Evolutionary conservation across 371 early-diverging fungal genomes (phyloP), one percentile per base, ranked within the genome.

Genomic region (Conidiobolus incongruus): DNA sequence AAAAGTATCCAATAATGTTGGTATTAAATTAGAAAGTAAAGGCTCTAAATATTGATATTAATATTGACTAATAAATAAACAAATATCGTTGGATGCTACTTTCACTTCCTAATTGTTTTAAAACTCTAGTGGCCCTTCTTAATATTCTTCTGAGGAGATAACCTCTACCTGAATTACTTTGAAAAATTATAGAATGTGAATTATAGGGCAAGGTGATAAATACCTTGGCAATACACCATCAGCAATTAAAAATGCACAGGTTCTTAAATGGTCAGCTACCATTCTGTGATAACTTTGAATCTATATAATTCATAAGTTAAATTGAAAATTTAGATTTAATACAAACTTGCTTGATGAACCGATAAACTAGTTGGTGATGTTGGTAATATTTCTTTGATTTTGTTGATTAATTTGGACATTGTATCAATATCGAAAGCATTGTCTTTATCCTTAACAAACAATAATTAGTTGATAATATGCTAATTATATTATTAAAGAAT

Each of bases 61-160:
- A n/a, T n/a, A n/a, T n/a, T n/a, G n/a, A n/a, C n/a, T n/a, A n/a
- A n/a, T n/a, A n/a, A n/a, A n/a, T n/a, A n/a, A n/a, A n/a, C n/a
- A n/a, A n/a, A 26, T 5, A 26, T 20, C 10, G 2, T 26, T 7
- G 15, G 11, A 15, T 13, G 52, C 36, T 60, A 67, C 70, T 62
- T 40, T 59, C 48, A 7, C 75, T 54, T 0, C 81, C 79, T 13
- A 82, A 47, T 39, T 72, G 73, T 19, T 65, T 62, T 2, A 76
- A 81, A 2, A 77, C 73, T 10, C 81, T 61, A 33, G 74, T 57
- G 0, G 78, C 81, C 22, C 83, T 65, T 21, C 83, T 67, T 31
- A 82, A 73, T 31, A 82, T 77, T 31, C 79, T 64, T 44, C 83
- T 65, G 38, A 82, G 56, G 0, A 82, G 78, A 54, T 82, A 82